Evolutionary conservation across 176 grass and related monocot genomes (phyloP).

Genomic region (maize (Zea mays)): DNA sequence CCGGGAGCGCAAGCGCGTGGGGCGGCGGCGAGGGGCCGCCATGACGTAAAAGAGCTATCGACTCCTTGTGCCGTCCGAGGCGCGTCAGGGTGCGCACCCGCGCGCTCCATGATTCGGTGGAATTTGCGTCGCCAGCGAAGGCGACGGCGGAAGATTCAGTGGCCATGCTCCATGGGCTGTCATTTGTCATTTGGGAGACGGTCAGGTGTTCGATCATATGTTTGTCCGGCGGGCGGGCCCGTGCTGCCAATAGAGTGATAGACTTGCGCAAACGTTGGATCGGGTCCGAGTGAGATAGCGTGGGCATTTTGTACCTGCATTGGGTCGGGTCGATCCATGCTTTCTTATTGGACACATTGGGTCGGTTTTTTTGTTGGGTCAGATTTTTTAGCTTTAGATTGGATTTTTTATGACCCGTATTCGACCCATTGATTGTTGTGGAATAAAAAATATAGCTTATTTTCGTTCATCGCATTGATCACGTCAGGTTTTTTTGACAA

Average conservation of each 20-base stretch:
- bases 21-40: constrained; percentile 40
- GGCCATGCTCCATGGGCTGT: constrained; percentile 22
- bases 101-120: constrained; percentile 43
- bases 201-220: constrained; percentile 8
- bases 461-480: no score
- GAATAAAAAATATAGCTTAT: no score
- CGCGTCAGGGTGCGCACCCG: constrained; percentile 42
- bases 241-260: background rate
- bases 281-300: no score
- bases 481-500: no score
- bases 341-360: no score
- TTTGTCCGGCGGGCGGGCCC: background rate
- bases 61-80: constrained; percentile 47
- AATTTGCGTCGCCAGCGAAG: background rate
- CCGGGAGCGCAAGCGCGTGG: constrained; percentile 50
- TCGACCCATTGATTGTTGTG: no score
- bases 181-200: background rate
- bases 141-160: background rate
- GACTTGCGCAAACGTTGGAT: no score
- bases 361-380: no score
- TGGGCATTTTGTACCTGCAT: no score
- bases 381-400: no score
- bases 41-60: constrained; percentile 40
- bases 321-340: no score
- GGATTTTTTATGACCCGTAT: no score